A percentile compares a stretch with the other conserved stretches of the same genome.
Conservation (phyloP, 2,329 filamentous ascomycete genomes). For the Canariomyces notabilis region DNA sequence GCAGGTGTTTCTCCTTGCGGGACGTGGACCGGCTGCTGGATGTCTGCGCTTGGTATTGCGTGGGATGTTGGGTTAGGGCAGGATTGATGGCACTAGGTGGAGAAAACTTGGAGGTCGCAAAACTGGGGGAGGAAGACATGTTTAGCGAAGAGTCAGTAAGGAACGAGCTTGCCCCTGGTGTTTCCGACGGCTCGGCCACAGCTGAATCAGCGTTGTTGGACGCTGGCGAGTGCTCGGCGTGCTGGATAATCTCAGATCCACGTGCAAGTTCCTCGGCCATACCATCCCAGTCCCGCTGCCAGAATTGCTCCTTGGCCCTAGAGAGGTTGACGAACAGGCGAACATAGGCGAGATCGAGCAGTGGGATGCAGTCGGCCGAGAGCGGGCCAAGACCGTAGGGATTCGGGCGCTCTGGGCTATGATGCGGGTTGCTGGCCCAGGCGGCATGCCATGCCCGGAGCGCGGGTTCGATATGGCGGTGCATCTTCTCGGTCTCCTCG, state of each 20-base stretch:
- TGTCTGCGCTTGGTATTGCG: conserved; percentile 25
- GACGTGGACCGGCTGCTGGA: conserved; percentile 47
- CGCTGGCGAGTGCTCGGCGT: conserved; percentile 58
- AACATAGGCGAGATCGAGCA: conserved; percentile 88
- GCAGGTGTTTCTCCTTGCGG: conserved; percentile 78
- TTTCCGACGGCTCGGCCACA: conserved; percentile 42
- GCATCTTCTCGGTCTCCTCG: conserved; percentile 93
- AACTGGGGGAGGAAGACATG: conserved; percentile 47
- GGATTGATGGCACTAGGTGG: conserved; percentile 21
- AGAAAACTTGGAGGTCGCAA: conserved; percentile 37
- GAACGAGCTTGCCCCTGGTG: conserved; percentile 41
- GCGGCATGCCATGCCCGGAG: conserved; percentile 90
- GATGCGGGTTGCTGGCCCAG: conserved; percentile 81
- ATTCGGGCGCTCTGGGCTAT: conserved; percentile 79
- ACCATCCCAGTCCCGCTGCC: conserved; percentile 87
- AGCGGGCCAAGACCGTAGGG: conserved; percentile 76
- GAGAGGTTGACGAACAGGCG: conserved; percentile 91
- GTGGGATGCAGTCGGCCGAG: conserved; percentile 83
- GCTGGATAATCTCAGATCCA: conserved; percentile 69
- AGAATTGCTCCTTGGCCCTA: conserved; percentile 86
- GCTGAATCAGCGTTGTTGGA: conserved; percentile 43
- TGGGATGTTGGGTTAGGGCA: conserved; percentile 23
- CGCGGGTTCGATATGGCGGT: conserved; percentile 88
- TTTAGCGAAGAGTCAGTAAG: conserved; percentile 49
- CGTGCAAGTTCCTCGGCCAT: conserved; percentile 83